Evolutionary conservation across 1,284 basidiomycete genomes (phyloP), one percentile per base, ranked within the genome.

Genomic region (Heimioporus retisporus): DNA sequence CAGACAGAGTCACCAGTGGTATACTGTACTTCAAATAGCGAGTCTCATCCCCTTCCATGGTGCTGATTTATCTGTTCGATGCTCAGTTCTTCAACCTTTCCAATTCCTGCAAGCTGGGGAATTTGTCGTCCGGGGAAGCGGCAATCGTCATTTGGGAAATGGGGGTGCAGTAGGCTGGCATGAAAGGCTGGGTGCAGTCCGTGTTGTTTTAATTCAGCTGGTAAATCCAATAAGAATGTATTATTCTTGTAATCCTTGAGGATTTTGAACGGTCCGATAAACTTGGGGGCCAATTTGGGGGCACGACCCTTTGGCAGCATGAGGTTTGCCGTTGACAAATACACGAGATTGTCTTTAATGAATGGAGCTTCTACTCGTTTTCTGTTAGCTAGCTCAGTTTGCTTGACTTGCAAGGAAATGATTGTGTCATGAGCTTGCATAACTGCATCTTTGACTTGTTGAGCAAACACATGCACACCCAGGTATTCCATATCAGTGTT

Each of bases 231-330:
- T 0, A 76, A 75, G 13, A 10, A 48, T 6, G 16, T 48, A 48
- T 76, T 71, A 46, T 79, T 79, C 1, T 61, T 25, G 46, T 72
- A 76, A 60, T 79, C 76, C n/a, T 69, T 63, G 0, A 68, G 13
- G 7, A 81, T 73, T 13, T 60, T 55, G 64, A 76, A 82, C 0
- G 80, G 80, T 0, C 80, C 72, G 48, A 81, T 75, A 53, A 68
- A 84, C 54, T 82, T 83, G 0, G 80, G 82, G 0, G 69, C 55
- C 1, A 83, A 65, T 60, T 83, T 83, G 1, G 72, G 43, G 0
- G 79, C 71, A 1, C 64, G 62, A 3, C 77, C 75, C 51, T 79
- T 79, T 0, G 73, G 76, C 16, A 48, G 16, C 46, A 18, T 18
- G 8, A 48, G 16, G 16, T 83, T 83, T 59, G 80, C 78, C 0